phyloP scores from a whole-genome alignment of 441 rosid species.

The Croton setiger region DNA sequence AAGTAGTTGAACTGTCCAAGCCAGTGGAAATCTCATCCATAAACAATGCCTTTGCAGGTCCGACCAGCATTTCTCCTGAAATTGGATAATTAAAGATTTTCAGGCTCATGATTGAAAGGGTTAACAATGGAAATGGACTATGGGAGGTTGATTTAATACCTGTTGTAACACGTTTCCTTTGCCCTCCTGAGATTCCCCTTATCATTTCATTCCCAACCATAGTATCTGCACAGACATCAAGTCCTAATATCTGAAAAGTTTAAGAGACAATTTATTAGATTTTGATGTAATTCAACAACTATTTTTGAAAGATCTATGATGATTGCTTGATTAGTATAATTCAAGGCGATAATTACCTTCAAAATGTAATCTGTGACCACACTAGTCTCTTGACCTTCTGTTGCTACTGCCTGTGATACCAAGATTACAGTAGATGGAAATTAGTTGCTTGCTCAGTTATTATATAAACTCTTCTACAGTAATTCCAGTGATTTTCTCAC shows the following conservation, averaged over 20 bases:
- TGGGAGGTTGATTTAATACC: slow-evolving; percentile 29
- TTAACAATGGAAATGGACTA: background rate
- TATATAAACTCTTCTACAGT: background rate
- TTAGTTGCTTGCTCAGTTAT: background rate
- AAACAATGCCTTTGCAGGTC: slow-evolving; percentile 61
- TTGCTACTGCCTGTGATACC: slow-evolving; percentile 41
- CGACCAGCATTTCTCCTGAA: slow-evolving; percentile 84
- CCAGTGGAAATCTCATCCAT: slow-evolving; percentile 95
- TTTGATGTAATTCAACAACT: background rate
- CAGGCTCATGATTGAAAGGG: background rate
- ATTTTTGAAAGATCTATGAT: background rate
- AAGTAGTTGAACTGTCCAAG: slow-evolving; percentile 77
- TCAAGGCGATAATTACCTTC: slow-evolving; percentile 30
- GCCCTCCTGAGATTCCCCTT: slow-evolving; percentile 94
- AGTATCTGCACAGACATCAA: slow-evolving; percentile 79
- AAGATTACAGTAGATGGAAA: background rate
- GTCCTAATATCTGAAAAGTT: slow-evolving; percentile 59
- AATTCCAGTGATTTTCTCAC: slow-evolving; percentile 1
- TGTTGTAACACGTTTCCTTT: slow-evolving; percentile 87
- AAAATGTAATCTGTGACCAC: slow-evolving; percentile 66
- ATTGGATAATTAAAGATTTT: background rate
- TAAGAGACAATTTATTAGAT: background rate
- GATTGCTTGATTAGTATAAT: background rate
- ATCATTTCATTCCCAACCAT: slow-evolving; percentile 84
- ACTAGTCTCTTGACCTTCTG: slow-evolving; percentile 59